A percentile compares a stretch with the other conserved stretches of the same genome.
These are phyloP conservation scores for Rhipidocladum racemiflorum DNA, from an alignment of 176 grass and related monocot species.

Conservation along the genomic window DNA sequence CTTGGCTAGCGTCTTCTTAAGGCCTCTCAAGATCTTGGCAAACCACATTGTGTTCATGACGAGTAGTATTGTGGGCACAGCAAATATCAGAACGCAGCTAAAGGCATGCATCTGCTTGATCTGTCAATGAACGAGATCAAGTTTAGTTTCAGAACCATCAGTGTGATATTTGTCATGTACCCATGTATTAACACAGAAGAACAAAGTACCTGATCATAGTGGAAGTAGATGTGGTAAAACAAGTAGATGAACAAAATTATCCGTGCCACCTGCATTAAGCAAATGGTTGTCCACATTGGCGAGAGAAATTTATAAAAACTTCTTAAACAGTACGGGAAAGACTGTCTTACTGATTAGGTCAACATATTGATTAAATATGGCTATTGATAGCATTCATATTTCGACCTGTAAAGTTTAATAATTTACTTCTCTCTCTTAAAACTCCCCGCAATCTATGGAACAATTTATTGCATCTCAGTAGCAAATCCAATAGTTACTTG, in stretches of 20 bases:
- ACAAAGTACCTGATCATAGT: conserved; percentile 70
- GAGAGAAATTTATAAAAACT: conserved; percentile 1
- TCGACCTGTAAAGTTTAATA: neutral
- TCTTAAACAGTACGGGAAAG: neutral
- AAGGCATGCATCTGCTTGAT: conserved; percentile 63
- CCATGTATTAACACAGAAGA: neutral
- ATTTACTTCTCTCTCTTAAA: neutral
- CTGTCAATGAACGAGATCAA: conserved; percentile 46
- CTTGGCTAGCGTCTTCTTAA: conserved; percentile 87
- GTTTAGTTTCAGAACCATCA: conserved; percentile 17
- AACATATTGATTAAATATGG: neutral
- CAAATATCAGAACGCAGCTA: conserved; percentile 60
- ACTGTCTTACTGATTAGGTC: neutral
- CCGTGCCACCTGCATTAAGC: conserved; percentile 75
- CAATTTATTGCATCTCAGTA: neutral
- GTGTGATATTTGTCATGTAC: neutral
- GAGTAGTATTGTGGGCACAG: conserved; percentile 71
- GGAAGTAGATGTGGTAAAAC: conserved; percentile 90
- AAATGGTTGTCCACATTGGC: conserved; percentile 15
- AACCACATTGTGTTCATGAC: conserved; percentile 92
- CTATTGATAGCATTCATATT: neutral
- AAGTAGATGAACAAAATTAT: conserved; percentile 89
- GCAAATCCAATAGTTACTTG: neutral
- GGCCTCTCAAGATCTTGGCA: conserved; percentile 89
- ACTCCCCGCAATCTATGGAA: neutral